phyloP scores from a whole-genome alignment of 169 alveolate genomes.

The Plasmodium billcollinsi region DNA sequence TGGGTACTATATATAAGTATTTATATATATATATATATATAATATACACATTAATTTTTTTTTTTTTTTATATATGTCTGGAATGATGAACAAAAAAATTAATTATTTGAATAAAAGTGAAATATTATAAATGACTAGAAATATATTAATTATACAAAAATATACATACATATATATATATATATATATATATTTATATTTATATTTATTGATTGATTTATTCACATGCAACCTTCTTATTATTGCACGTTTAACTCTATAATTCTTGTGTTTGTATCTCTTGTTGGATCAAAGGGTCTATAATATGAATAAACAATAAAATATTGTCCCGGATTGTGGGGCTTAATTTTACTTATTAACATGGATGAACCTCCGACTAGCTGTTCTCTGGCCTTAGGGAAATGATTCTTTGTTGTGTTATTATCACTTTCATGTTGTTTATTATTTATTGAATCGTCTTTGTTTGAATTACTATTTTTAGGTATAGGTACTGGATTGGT shows the following conservation, averaged over 20 bases:
- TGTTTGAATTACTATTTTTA: not conserved
- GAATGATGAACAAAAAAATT: no score
- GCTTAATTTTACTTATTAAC: slow-evolving; percentile 31
- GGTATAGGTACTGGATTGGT: slow-evolving; percentile 25
- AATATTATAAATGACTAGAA: not conserved
- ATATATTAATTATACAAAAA: not conserved
- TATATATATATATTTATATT: no score
- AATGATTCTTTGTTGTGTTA: not conserved
- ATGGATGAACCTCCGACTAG: slow-evolving; percentile 26
- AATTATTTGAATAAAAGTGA: no score
- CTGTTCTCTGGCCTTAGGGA: not conserved
- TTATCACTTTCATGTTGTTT: not conserved
- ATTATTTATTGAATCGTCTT: not conserved
- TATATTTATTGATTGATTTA: no score
- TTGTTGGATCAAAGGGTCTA: slow-evolving; percentile 57
- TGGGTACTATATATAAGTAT: no score
- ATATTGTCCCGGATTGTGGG: slow-evolving; percentile 18
- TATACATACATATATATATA: not conserved
- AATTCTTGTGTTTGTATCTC: slow-evolving; percentile 33
- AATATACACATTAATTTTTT: no score
- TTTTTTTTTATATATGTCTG: no score
- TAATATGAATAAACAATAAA: slow-evolving; percentile 41
- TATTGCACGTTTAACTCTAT: slow-evolving; percentile 22
- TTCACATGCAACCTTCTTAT: not conserved
- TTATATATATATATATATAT: no score